Percentiles rank a stretch among this genome's conserved stretches.
phyloP scores from a whole-genome alignment of 768 basidiomycete genomes.

The Kondoa subrosea region DNA sequence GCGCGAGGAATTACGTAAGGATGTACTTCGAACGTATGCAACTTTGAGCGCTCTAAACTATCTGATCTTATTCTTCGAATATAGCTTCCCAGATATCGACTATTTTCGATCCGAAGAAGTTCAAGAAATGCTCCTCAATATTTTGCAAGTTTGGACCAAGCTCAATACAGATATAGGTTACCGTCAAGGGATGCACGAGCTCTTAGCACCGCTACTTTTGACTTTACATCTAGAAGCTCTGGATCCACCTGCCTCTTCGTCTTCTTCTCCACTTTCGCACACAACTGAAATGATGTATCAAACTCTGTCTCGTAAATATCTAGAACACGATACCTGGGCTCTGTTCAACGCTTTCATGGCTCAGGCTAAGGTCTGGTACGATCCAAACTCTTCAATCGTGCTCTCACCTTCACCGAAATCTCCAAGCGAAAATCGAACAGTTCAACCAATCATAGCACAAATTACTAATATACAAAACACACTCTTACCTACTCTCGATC shows the following conservation, averaged over 20 bases:
- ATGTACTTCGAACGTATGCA: conserved; percentile 77
- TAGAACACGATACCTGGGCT: conserved; percentile 60
- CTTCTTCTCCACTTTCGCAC: neutral
- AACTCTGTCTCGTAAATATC: conserved; percentile 28
- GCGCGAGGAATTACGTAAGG: conserved; percentile 73
- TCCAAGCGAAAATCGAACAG: neutral
- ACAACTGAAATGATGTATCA: conserved; percentile 19
- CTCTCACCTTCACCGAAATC: neutral
- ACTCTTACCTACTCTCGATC: conserved; percentile 60
- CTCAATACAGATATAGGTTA: conserved; percentile 73
- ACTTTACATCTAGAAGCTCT: conserved; percentile 70
- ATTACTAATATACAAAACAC: conserved; percentile 64
- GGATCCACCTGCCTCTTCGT: neutral
- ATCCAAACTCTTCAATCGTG: conserved; percentile 28
- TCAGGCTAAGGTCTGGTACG: conserved; percentile 56
- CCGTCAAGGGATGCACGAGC: conserved; percentile 96
- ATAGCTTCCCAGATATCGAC: conserved; percentile 81
- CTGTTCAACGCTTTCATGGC: conserved; percentile 69
- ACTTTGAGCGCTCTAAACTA: neutral
- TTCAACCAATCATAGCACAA: conserved; percentile 61
- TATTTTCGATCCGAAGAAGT: conserved; percentile 68
- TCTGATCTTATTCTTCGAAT: neutral
- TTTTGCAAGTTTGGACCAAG: conserved; percentile 67
- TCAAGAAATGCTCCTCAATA: conserved; percentile 63
- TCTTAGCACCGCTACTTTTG: conserved; percentile 72